These are phyloP conservation scores for Sporisorium reilianum DNA, from an alignment of 1,284 basidiomycete species.

Conservation along the genomic window DNA sequence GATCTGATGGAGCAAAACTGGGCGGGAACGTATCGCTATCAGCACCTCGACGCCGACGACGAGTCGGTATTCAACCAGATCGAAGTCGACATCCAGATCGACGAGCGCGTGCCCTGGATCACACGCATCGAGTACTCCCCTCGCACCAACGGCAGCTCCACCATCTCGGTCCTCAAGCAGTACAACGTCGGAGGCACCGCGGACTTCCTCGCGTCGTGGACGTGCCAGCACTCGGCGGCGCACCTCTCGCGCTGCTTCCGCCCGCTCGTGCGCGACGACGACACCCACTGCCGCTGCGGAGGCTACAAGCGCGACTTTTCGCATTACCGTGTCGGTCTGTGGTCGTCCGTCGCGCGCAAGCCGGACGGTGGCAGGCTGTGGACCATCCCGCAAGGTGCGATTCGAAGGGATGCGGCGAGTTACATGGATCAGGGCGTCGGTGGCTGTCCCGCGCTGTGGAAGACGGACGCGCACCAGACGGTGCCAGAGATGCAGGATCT, in stretches of 20 bases:
- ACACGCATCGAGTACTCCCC: conserved; percentile 16
- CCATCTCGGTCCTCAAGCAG: conserved; percentile 12
- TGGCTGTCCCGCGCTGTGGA: conserved; percentile 15
- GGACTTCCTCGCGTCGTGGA: conserved; percentile 17
- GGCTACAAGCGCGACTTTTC: background rate
- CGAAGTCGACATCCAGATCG: conserved; percentile 13
- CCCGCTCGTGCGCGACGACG: background rate
- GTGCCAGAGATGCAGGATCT: conserved; percentile 13
- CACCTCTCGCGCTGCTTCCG: background rate
- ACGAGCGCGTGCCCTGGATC: conserved; percentile 14
- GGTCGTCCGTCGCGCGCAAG: background rate
- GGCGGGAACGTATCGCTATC: conserved; percentile 1
- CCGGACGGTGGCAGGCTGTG: background rate
- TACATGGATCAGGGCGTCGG: conserved; percentile 21
- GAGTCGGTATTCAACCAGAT: background rate
- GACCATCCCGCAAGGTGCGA: conserved; percentile 1
- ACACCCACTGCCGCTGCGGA: background rate
- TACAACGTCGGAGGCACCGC: conserved; percentile 19
- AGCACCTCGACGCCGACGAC: background rate
- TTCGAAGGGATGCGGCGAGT: conserved; percentile 7
- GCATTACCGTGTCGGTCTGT: background rate
- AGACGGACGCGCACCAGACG: background rate
- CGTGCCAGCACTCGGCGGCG: background rate
- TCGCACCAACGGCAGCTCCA: background rate
- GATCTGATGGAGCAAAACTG: background rate